phyloP scores from a whole-genome alignment of 257 asterid species.

The Lithospermum erythrorhizon region DNA sequence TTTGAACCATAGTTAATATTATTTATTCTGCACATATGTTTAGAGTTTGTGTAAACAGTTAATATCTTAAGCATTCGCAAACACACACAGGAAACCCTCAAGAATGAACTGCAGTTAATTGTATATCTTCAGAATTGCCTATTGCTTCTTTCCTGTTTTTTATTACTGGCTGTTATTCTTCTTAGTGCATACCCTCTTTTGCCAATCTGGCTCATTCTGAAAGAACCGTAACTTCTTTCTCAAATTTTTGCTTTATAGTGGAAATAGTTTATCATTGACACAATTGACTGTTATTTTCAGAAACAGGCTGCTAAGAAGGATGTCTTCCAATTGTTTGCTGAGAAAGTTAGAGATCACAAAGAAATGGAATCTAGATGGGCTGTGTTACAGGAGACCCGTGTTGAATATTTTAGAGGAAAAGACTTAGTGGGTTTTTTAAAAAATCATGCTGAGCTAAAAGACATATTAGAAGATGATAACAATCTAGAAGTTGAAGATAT shows the following conservation, averaged over 20 bases:
- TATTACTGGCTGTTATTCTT: background rate
- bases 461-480: constrained; percentile 64
- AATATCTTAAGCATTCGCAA: background rate
- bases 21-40: too few species aligned
- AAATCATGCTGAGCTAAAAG: constrained; percentile 71
- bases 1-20: background rate
- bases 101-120: background rate
- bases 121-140: background rate
- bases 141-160: too few species aligned
- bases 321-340: constrained; percentile 78
- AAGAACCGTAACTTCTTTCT: background rate
- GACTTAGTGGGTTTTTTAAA: constrained; percentile 72
- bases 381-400: constrained; percentile 93
- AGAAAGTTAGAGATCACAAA: constrained; percentile 94
- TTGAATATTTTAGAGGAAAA: constrained; percentile 93
- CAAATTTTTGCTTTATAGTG: background rate
- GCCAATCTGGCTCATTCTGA: too few species aligned
- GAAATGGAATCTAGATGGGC: constrained; percentile 98
- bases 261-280: constrained; percentile 7
- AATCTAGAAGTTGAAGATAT: constrained; percentile 69
- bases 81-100: background rate
- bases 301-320: constrained; percentile 73
- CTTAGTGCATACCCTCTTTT: too few species aligned
- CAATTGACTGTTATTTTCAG: constrained; percentile 39
- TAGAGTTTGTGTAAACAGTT: background rate